Conservation (phyloP, 1,284 basidiomycete species). For the Stereum hirsutum region DNA sequence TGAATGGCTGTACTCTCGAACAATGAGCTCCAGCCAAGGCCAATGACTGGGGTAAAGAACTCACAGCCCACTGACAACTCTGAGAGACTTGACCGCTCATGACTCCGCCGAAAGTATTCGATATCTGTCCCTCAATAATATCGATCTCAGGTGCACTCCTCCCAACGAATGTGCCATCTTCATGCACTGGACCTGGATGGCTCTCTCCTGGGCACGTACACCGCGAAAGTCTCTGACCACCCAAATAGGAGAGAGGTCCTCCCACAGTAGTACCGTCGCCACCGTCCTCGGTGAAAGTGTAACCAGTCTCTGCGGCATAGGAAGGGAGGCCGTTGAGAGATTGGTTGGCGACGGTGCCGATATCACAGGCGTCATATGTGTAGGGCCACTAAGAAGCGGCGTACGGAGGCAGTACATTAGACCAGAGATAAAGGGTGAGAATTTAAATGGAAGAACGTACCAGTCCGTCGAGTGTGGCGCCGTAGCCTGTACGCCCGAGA, state of each 20-base stretch:
- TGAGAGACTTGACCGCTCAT: conserved; percentile 45
- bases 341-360: conserved; percentile 54
- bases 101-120: conserved; percentile 7
- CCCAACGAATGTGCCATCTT: conserved; percentile 53
- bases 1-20: no score
- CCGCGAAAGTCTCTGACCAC: conserved; percentile 73
- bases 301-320: conserved; percentile 33
- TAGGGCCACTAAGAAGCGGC: conserved; percentile 52
- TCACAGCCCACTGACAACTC: conserved; percentile 59
- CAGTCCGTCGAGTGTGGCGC: conserved; percentile 16
- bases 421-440: not conserved
- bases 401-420: not conserved
- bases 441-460: conserved; percentile 3
- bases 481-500: conserved; percentile 26
- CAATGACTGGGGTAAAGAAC: no score
- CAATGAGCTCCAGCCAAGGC: no score
- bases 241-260: conserved; percentile 45
- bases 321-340: conserved; percentile 26
- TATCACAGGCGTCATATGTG: conserved; percentile 67
- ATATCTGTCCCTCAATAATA: conserved; percentile 61
- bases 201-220: conserved; percentile 60
- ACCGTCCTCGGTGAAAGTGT: conserved; percentile 21
- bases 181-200: conserved; percentile 65
- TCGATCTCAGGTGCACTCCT: conserved; percentile 74
- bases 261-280: not conserved